Evolutionary conservation across 345 rosid species (phyloP), one percentile per base, ranked within the genome.

Genomic region (Brassica nigra): DNA sequence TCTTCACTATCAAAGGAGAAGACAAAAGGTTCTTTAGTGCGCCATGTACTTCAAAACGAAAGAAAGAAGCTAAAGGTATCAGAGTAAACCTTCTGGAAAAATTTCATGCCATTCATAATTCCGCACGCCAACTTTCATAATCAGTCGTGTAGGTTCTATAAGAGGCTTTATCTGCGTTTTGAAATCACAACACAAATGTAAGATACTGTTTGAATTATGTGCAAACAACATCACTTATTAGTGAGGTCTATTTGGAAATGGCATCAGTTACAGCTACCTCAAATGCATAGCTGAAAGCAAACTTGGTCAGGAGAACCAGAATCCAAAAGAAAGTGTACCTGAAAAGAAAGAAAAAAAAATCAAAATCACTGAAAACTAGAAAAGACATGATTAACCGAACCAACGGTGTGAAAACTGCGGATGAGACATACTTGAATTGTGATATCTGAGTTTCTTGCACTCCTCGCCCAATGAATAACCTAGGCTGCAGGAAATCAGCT

Each of bases 391-490:
- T 68, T 31, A 36, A 66, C 62, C 74, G 69, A 8, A 61, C n/a
- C 14, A 69, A 84, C 49, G 59, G 52, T 77, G 75, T 62, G 75
- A 3, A 74, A 34, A 70, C 58, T 73, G 75, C 11, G 64, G 44
- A 79, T 11, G 62, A 42, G 61, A 39, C 75, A 68, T 95, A 95
- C 99, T 92, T 95, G 89, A 92, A 84, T 67, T 86, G 87, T 11
- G 97, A 91, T 74, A 95, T 75, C 84, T 92, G 97, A 65, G 92
- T 90, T 87, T 95, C 99, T 82, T 95, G 99, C 95, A 95, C 86
- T 81, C 99, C 99, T 64, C 94, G 88, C 71, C 99, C 99, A 68
- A 92, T 80, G 68, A 84, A 95, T 86, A 88, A 83, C 84, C 94
- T 87, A 80, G 97, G 90, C 99, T 95, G 83, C 88, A 86, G 8